Evolutionary conservation across 306 rosid species (phyloP).

Genomic region (Vachellia collinsii): DNA sequence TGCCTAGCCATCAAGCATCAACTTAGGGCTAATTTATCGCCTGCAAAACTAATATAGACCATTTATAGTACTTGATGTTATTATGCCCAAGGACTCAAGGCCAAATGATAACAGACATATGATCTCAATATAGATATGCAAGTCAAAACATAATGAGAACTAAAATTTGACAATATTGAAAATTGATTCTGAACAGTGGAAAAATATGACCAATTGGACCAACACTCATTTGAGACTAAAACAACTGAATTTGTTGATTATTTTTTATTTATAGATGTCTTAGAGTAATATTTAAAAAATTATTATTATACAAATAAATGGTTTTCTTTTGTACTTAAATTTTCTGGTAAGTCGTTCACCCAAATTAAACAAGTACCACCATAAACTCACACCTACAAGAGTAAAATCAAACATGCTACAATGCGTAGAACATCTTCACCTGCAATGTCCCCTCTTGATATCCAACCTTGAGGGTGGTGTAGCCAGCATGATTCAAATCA

Average conservation of each 20-base stretch:
- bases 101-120: not conserved
- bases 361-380: not conserved
- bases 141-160: not conserved
- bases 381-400: not conserved
- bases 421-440: not conserved
- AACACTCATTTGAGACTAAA: not conserved
- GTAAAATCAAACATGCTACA: not conserved
- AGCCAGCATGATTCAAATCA: not conserved
- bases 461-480: not conserved
- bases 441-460: not conserved
- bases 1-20: slow-evolving; percentile 28
- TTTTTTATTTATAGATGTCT: not conserved
- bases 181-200: not conserved
- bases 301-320: not conserved
- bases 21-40: not conserved
- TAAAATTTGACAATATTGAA: not conserved
- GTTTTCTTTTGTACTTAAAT: not conserved
- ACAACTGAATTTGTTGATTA: not conserved
- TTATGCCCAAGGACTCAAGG: not conserved
- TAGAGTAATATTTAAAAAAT: not conserved
- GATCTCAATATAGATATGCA: not conserved
- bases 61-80: not conserved
- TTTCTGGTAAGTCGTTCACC: not conserved
- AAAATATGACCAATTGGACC: not conserved
- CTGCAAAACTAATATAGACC: slow-evolving; percentile 2